Percentiles rank a stretch among this genome's conserved stretches.
Evolutionary conservation across 306 rosid genomes (phyloP).

Genomic region (Castanopsis chinensis): DNA sequence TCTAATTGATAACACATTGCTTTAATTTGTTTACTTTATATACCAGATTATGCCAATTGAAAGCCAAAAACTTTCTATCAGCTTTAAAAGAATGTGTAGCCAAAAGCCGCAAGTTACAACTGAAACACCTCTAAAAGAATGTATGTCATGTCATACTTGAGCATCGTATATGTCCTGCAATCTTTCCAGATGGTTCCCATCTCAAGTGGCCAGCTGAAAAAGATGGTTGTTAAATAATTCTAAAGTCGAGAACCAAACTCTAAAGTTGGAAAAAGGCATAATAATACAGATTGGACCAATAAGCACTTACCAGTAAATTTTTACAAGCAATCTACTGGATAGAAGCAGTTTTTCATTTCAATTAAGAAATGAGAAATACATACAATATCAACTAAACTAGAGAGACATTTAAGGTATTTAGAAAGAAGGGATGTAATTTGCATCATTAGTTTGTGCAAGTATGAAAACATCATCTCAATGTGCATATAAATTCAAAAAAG

Average conservation of each 20-base stretch:
- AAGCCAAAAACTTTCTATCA: background rate
- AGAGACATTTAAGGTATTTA: too few relatives aligned
- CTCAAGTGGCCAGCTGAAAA: constrained; percentile 24
- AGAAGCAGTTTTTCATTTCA: background rate
- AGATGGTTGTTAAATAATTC: background rate
- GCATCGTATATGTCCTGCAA: constrained; percentile 8
- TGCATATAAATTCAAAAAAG: too few relatives aligned
- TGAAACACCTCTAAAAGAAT: background rate
- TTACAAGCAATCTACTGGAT: background rate
- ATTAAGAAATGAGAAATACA: background rate
- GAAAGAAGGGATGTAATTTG: too few relatives aligned
- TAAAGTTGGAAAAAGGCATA: background rate
- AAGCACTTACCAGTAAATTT: background rate
- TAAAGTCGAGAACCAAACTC: background rate
- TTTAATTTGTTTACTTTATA: background rate
- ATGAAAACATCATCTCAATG: too few relatives aligned
- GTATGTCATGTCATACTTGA: background rate
- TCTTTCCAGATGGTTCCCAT: constrained; percentile 3
- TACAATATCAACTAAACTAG: too few relatives aligned
- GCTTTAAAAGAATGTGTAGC: background rate
- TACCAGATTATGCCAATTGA: background rate
- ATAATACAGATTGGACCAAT: background rate
- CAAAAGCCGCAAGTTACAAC: background rate
- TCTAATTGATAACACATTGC: background rate
- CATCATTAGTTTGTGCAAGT: too few relatives aligned